Conservation (phyloP, 2,329 filamentous ascomycete genomes). For the Alternaria sp. region DNA sequence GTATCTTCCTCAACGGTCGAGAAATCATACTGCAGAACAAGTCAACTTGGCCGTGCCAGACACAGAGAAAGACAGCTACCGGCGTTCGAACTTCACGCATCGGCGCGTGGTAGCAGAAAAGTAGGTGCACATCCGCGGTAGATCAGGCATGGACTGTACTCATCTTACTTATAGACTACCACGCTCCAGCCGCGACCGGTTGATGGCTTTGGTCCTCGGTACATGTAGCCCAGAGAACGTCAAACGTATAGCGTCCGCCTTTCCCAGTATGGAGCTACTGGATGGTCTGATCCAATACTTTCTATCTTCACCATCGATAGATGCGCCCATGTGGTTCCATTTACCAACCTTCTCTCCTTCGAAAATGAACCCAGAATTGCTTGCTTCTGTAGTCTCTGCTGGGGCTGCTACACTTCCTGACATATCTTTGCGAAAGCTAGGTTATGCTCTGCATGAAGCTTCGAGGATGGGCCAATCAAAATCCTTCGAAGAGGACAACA, state of each 20-base stretch:
- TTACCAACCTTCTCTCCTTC: slow-evolving; percentile 67
- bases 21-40: slow-evolving; percentile 41
- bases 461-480: slow-evolving; percentile 52
- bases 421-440: slow-evolving; percentile 66
- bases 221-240: slow-evolving; percentile 64
- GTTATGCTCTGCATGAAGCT: slow-evolving; percentile 62
- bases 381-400: slow-evolving; percentile 68
- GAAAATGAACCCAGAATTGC: slow-evolving; percentile 65
- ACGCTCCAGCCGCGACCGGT: slow-evolving; percentile 62
- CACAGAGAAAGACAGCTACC: slow-evolving; percentile 39
- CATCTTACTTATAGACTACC: slow-evolving; percentile 33
- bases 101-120: slow-evolving; percentile 55
- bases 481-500: slow-evolving; percentile 61
- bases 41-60: slow-evolving; percentile 52
- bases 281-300: slow-evolving; percentile 70
- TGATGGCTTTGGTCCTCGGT: slow-evolving; percentile 70
- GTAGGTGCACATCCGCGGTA: not conserved
- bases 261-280: slow-evolving; percentile 68
- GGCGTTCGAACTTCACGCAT: slow-evolving; percentile 45
- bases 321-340: slow-evolving; percentile 70
- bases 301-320: slow-evolving; percentile 64
- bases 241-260: slow-evolving; percentile 65
- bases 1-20: slow-evolving; percentile 50
- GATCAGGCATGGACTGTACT: not conserved
- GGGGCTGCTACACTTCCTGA: slow-evolving; percentile 69